Evolutionary conservation across 805 yeast genomes (phyloP), one percentile per base, ranked within the genome.

Genomic region (Kluyveromyces nonfermentans): DNA sequence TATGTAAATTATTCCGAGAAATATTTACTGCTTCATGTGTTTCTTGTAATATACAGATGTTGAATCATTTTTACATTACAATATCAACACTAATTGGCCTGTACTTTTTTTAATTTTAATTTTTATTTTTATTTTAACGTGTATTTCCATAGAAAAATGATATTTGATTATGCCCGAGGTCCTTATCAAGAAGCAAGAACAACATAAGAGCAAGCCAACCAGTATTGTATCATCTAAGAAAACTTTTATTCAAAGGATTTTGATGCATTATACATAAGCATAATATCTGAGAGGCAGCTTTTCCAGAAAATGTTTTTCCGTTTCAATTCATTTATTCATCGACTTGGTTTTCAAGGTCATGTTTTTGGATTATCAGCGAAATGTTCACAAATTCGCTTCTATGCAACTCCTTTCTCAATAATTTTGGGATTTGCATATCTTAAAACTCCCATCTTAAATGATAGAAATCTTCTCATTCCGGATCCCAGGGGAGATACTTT

Each of bases 401-500:
- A 25, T 25, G 30, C 30, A 14, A 14, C 12, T 10, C 30, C 30
- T 25, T 2, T 25, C 4, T 25, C 30, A 25, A 6, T 25, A 3
- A 14, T 25, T 10, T 3, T 25, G 9, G 30, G 30, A 10, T 3
- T 25, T 10, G 30, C 9, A 14, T 25, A 25, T 14, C 30, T 16
- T 8, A 38, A 19, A 25, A 6, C 9, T 4, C 41, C 41, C 7
- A 12, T 38, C 6, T 19, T 28, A 14, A 38, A 28, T 33, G 31
- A 38, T 18, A 14, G 18, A 14, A 38, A 50, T 21, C 32, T 52
- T 7, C 42, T 68, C 32, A 47, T 38, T 5, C 65, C 84, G 0
- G 74, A 69, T 45, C 56, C 69, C 1, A 55, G 52, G 1, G 79
- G 79, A 3, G 84, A 78, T 32, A 84, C 94, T 0, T 82, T 70